Evolutionary conservation across 352 stramenopile species (phyloP), one percentile per base, ranked within the genome.

Genomic region (Thraustochytrium striatum): DNA sequence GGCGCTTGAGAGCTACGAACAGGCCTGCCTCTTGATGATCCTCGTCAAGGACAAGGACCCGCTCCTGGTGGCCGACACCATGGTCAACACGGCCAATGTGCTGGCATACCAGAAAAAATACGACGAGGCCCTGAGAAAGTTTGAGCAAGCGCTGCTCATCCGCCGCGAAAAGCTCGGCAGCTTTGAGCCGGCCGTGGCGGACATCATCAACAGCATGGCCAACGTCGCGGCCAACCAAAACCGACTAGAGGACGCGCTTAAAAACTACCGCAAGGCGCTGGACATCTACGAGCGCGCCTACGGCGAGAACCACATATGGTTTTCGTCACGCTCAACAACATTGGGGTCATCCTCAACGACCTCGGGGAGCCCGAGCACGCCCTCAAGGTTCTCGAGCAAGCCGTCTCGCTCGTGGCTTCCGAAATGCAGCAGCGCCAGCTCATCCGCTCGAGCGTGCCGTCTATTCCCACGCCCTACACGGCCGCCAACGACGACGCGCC

Each of bases 1-100:
- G 47, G 47, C 47, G 16, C 47, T 55, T 16, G 47, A 55, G 47
- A 55, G 25, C 47, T 55, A 55, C 25, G 47, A 55, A 25, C 47
- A 55, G 25, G 16, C 47, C 47, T 55, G 25, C 47, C 25, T 55
- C 16, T 25, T 55, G 16, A 55, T 55, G 47, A 55, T 55, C 25
- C 47, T 55, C 47, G 47, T 55, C 47, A 55, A 55, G 47, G 47
- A 55, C 47, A 55, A 55, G 47, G 47, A 55, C 47, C 47, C 47
- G 47, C 47, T 55, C 47, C 16, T 55, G 16, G 47, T 55, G 16
- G 47, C 47, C 47, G 47, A 55, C 47, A 55, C 47, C 47, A 55
- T 55, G 16, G 25, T 55, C 25, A 55, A 55, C 47, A 55, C 47
- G 16, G 47, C 47, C 16, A 55, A 55, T 25, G 47, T 55, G 47